These are phyloP conservation scores for Leishmania major DNA, from an alignment of 208 protist species.

Conservation along the genomic window DNA sequence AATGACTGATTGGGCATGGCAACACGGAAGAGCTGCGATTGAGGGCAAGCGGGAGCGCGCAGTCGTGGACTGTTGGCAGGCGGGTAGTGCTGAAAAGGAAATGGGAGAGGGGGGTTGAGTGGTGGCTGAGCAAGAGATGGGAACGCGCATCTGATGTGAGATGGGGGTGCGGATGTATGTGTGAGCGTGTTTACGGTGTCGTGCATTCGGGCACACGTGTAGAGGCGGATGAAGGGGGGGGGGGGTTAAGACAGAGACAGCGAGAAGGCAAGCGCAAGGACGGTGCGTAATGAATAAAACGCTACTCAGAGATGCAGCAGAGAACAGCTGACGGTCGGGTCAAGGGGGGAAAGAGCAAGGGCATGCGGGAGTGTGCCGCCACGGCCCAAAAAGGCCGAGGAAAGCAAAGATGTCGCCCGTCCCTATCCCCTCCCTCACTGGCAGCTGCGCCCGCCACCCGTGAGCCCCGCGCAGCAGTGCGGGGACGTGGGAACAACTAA, in stretches of 20 bases:
- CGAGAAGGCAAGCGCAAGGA: neutral
- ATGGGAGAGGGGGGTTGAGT: neutral
- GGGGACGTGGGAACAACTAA: neutral
- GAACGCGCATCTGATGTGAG: neutral
- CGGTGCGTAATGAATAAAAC: neutral
- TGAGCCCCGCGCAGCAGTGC: neutral
- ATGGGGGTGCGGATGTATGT: neutral
- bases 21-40: neutral
- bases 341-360: neutral
- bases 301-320: neutral
- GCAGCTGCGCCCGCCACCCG: neutral
- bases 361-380: neutral
- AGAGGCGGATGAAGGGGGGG: neutral
- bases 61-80: neutral
- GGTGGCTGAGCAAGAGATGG: neutral
- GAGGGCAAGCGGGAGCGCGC: neutral
- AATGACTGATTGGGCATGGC: constrained; percentile 4
- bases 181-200: neutral
- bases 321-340: neutral
- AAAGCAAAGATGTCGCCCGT: neutral
- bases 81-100: neutral
- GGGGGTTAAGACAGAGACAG: neutral
- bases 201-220: neutral
- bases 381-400: neutral
- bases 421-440: neutral